phyloP scores from a whole-genome alignment of 148 eudicot species.

The Nepenthes gracilis region DNA sequence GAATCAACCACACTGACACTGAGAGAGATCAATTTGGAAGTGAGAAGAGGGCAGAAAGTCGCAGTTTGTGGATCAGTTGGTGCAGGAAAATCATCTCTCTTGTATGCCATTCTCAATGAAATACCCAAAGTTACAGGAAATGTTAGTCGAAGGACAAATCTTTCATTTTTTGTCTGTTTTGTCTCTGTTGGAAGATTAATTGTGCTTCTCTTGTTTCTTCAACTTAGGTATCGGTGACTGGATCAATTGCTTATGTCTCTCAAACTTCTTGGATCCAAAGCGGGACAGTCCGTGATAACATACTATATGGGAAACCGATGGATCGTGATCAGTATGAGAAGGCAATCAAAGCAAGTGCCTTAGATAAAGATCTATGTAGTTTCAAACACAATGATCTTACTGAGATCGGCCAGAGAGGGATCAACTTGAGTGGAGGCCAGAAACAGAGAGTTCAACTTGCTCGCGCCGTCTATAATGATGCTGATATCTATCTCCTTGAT shows the following conservation, averaged over 20 bases:
- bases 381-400: constrained; percentile 46
- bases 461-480: constrained; percentile 51
- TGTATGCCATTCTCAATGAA: constrained; percentile 48
- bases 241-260: constrained; percentile 52
- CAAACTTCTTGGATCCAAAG: constrained; percentile 56
- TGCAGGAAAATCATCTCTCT: constrained; percentile 54
- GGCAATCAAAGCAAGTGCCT: constrained; percentile 35
- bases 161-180: neutral
- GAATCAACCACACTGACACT: constrained; percentile 19
- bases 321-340: constrained; percentile 27
- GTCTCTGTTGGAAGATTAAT: neutral
- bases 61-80: constrained; percentile 72
- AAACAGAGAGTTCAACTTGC: constrained; percentile 58
- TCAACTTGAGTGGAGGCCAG: constrained; percentile 58
- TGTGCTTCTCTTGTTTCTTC: neutral
- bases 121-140: constrained; percentile 42
- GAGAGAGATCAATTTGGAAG: constrained; percentile 24
- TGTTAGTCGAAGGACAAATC: constrained; percentile 20
- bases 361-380: constrained; percentile 37
- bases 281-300: constrained; percentile 49
- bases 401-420: constrained; percentile 57
- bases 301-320: constrained; percentile 43
- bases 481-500: constrained; percentile 57
- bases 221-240: constrained; percentile 29
- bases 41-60: constrained; percentile 22